Conservation (phyloP, 2,329 filamentous ascomycete species). For the Byssoonygena ceratinophila region DNA sequence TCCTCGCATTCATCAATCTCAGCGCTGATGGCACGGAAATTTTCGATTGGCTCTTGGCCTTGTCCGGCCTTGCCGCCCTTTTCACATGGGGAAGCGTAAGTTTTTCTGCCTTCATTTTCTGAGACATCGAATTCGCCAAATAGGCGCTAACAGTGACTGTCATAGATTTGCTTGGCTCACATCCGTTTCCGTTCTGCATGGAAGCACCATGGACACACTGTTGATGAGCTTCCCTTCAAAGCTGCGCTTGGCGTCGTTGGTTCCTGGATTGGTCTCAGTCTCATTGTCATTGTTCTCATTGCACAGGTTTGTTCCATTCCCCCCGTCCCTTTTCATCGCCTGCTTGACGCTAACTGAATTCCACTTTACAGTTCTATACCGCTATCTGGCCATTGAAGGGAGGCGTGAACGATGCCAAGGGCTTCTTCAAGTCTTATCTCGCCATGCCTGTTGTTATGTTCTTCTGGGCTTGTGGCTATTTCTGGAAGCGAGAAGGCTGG, state of each 20-base stretch:
- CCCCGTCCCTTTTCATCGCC: constrained; percentile 6
- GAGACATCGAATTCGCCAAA: too few species aligned
- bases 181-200: constrained; percentile 58
- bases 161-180: constrained; percentile 50
- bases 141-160: neutral
- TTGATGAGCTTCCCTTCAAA: constrained; percentile 54
- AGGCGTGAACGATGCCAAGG: constrained; percentile 16
- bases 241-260: constrained; percentile 49
- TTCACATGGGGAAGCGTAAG: constrained; percentile 51
- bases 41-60: constrained; percentile 55
- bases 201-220: constrained; percentile 45
- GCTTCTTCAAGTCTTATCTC: constrained; percentile 27
- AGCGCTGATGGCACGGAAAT: constrained; percentile 40
- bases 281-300: constrained; percentile 44
- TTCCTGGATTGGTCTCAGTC: constrained; percentile 49
- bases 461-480: constrained; percentile 48
- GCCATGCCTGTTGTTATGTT: constrained; percentile 23
- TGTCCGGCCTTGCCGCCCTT: constrained; percentile 52
- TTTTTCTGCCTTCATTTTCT: too few species aligned
- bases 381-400: constrained; percentile 20
- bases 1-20: constrained; percentile 35
- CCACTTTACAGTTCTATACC: constrained; percentile 21
- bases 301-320: constrained; percentile 33
- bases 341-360: neutral
- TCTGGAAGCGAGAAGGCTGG: constrained; percentile 57